Percentiles rank a stretch among this genome's conserved stretches.
These are phyloP conservation scores for Gastrolobium bilobum DNA, from an alignment of 306 rosid genomes.

Conservation along the genomic window DNA sequence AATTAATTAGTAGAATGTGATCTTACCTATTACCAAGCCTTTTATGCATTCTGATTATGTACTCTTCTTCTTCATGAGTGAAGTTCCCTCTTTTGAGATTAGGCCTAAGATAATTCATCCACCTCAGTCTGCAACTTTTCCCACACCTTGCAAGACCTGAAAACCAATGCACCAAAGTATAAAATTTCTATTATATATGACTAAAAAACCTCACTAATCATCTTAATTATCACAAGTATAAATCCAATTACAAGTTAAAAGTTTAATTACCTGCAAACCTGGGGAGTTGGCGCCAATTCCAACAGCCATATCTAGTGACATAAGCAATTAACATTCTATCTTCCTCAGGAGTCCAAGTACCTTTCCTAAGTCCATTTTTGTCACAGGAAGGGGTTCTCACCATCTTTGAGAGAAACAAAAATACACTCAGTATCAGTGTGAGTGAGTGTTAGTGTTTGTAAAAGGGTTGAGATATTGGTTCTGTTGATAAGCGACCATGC, in stretches of 20 bases:
- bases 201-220: not conserved
- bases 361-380: slow-evolving; percentile 77
- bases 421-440: not conserved
- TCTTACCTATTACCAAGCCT: slow-evolving; percentile 52
- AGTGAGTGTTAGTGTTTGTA: not conserved
- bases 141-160: slow-evolving; percentile 57
- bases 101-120: slow-evolving; percentile 62
- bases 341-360: slow-evolving; percentile 88
- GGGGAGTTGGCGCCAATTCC: slow-evolving; percentile 98
- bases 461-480: not conserved
- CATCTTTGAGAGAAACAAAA: slow-evolving; percentile 51
- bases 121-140: slow-evolving; percentile 60
- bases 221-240: not conserved
- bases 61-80: slow-evolving; percentile 47
- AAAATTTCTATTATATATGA: not conserved
- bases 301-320: slow-evolving; percentile 78
- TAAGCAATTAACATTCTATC: slow-evolving; percentile 78
- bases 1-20: not conserved
- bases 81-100: slow-evolving; percentile 55
- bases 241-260: not conserved
- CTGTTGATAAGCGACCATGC: not conserved
- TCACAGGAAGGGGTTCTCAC: slow-evolving; percentile 74
- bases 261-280: slow-evolving; percentile 73
- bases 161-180: not conserved
- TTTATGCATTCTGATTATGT: slow-evolving; percentile 43